Evolutionary conservation across 2,329 filamentous ascomycete genomes (phyloP), one percentile per base, ranked within the genome.

Genomic region (Pseudophaeomoniella oleicola): DNA sequence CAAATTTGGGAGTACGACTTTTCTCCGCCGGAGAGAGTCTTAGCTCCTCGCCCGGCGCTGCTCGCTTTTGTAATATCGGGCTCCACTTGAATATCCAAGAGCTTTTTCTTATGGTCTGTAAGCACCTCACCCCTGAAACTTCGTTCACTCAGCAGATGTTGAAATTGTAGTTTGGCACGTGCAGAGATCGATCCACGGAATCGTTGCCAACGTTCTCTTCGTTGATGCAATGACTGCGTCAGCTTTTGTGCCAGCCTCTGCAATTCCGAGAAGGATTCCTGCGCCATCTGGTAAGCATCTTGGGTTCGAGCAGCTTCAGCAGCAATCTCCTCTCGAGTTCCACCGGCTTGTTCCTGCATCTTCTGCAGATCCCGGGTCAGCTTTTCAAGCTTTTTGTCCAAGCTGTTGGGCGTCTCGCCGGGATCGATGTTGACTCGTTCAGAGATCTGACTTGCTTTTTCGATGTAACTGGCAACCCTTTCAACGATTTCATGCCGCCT

Each of bases 1-100:
- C 90, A 98, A 41, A 96, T 92, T 3, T 88, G 94, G 3, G 87
- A 92, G 56, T 96, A 98, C 0, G 88, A 96, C 57, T 98, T 98
- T 56, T 98, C 90, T 18, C 90, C 90, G 37, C 90, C 90, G 5
- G 87, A 94, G 2, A 98, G 66, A 0, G 88, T 96, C 60, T 85
- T 93, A 16, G 90, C 88, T 50, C 82, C 81, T 35, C 88, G 75
- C 11, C 32, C 32, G 3, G 72, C 67, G 15, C 72, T 73, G 42
- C 71, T 77, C 46, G 70, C 74, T 46, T 71, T 78, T 15, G 81
- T 90, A 34, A 70, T 72, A 46, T 79, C 75, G 3, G 76, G 76
- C 53, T 81, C 72, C 37, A 88, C 81, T 44, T 81, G 71, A 40
- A 98, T 72, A 44, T 87, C 78, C 27, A 98, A 72, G 38, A 72